phyloP scores from a whole-genome alignment of 2,329 filamentous ascomycete genomes.

The Diaporthe destruens region DNA sequence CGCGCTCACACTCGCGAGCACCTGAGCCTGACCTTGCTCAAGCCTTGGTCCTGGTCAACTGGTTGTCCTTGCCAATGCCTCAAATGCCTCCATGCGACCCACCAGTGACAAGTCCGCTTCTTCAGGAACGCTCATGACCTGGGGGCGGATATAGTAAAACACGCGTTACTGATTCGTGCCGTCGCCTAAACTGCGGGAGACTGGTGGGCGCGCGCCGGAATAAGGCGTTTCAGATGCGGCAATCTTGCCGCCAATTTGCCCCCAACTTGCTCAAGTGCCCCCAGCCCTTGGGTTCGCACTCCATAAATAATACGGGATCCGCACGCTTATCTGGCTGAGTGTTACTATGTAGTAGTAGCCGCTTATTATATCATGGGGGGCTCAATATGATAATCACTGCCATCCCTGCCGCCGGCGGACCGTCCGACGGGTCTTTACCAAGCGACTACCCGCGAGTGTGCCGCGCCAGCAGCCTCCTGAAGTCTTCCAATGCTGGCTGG shows the following conservation, averaged over 20 bases:
- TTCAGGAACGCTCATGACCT: constrained; percentile 18
- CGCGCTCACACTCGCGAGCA: constrained; percentile 1
- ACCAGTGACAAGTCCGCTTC: constrained; percentile 1
- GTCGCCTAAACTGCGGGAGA: not conserved
- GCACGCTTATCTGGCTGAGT: constrained; percentile 24
- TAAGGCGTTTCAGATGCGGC: constrained; percentile 14
- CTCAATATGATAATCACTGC: constrained; percentile 4
- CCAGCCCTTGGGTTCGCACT: not conserved
- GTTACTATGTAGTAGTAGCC: not conserved
- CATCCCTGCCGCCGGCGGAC: constrained; percentile 22
- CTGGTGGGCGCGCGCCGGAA: constrained; percentile 15
- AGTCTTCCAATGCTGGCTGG: not conserved
- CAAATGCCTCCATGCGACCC: not conserved
- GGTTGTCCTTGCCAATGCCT: not conserved
- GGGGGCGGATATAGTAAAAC: not conserved
- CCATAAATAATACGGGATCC: constrained; percentile 25
- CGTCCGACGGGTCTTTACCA: constrained; percentile 23
- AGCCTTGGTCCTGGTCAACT: constrained; percentile 20
- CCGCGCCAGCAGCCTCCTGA: not conserved
- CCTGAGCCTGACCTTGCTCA: constrained; percentile 5
- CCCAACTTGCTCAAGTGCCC: no score
- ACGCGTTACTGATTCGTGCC: constrained; percentile 12
- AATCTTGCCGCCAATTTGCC: not conserved
- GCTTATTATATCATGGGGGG: constrained; percentile 17
- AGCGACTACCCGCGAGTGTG: constrained; percentile 11